Evolutionary conservation across 2,329 filamentous ascomycete species (phyloP), one percentile per base, ranked within the genome.

Genomic region (Diplodia mutila): DNA sequence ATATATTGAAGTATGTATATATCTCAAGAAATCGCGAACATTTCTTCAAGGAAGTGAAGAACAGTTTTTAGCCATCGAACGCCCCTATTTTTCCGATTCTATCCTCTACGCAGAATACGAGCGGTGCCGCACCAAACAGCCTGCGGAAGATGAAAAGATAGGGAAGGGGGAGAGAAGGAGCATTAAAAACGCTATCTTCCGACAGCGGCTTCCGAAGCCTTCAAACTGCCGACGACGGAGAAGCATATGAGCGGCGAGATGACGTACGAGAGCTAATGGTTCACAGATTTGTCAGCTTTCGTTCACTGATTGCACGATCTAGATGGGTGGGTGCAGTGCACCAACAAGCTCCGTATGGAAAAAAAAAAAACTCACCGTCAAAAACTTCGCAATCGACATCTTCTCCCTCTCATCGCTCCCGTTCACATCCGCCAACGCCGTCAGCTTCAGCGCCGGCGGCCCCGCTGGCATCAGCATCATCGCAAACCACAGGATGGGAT

Each of bases 401-500:
- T 85, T 86, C 73, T 85, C 80, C 37, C 73, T 70, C 55, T 83
- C 80, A 14, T 79, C 79, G n/a, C 77, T 77, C 4, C 80, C 80
- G 27, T 80, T 80, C 1, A 86, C 77, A 66, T 86, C 84, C 4
- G 84, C 83, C 27, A 87, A 73, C 0, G 83, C 83, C 6, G 82
- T 82, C 55, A 85, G 77, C 34, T 85, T 84, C 81, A 87, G 80
- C 0, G 85, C 84, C 1, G 85, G 84, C 23, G 85, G 85, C 0
- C 86, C 85, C 0, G 82, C 80, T 0, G 86, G 85, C 83, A 87
- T 87, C 32, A 87, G 72, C 85, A 88, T 88, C 83, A 88, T 83
- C 3, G 78, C 81, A 72, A 91, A 91, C 87, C 87, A 90, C 37
- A 91, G 76, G 70, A 91, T 85, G 0, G 88, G 88, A 72, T 91